Evolutionary conservation across 805 yeast species (phyloP), one percentile per base, ranked within the genome.

Genomic region (Diddensiella caesifluorescens): DNA sequence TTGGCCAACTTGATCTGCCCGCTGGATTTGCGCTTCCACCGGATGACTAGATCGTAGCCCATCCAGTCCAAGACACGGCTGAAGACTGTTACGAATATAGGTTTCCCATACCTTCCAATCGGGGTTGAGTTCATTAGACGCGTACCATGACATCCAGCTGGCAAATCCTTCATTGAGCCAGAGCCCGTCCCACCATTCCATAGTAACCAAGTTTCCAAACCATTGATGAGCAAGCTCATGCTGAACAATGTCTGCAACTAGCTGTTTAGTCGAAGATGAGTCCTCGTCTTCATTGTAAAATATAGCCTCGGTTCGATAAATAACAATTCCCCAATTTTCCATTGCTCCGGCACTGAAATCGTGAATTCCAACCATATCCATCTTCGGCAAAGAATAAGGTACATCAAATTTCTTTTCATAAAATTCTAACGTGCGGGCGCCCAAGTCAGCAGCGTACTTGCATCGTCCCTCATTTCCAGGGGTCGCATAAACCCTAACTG

Each of bases 111-210:
- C 79, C 54, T 83, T 79, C 94, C 95, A 85, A 47, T 80, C 84
- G 9, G 94, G 94, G 60, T 74, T 77, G 53, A 83, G 70, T 49
- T 72, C 62, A 56, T 82, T 80, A 39, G 80, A 80, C n/a, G 88
- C 80, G 40, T 72, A 65, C 71, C 74, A 81, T 3, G 87, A 84
- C 57, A 82, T 83, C 80, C 85, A 85, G 21, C 95, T 85, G 13
- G 95, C 95, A 64, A 85, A 85, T 10, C 94, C 92, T 64, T 85
- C 95, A 57, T 85, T 85, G 47, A 85, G 74, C 95, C 95, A 85
- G 51, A 85, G 70, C 54, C 83, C 92, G 54, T 85, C 86, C 95
- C 95, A 85, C 92, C 94, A 86, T 54, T 82, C 78, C 95, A 85
- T 86, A 35, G 95, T 86, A 47, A 84, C 90, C 53, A 82, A 72